Percentiles rank a stretch among this genome's conserved stretches.
Conservation (phyloP, 2,329 filamentous ascomycete genomes). For the Gyromitra esculenta region DNA sequence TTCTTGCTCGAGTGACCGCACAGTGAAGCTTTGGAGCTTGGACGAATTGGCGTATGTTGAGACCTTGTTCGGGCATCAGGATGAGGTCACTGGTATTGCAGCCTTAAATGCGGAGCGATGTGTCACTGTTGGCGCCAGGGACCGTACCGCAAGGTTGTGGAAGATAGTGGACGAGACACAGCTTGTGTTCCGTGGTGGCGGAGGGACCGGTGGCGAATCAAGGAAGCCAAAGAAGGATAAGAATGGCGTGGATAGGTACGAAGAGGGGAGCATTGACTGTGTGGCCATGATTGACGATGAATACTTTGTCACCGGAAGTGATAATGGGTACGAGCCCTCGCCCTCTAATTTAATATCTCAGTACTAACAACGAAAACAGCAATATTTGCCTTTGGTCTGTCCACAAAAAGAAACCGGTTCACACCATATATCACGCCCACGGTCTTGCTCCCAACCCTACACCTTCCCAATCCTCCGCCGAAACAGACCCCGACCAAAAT, state of each 20-base stretch:
- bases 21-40: conserved; percentile 93
- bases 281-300: conserved; percentile 88
- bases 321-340: conserved; percentile 73
- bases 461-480: conserved; percentile 77
- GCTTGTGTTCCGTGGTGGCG: conserved; percentile 90
- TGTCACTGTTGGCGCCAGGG: conserved; percentile 86
- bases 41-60: conserved; percentile 94
- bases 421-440: conserved; percentile 81
- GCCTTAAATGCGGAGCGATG: conserved; percentile 87
- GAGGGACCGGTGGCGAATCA: conserved; percentile 60
- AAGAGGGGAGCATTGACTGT: conserved; percentile 88
- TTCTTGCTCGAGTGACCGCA: conserved; percentile 87
- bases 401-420: conserved; percentile 93
- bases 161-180: conserved; percentile 96
- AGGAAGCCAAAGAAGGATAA: conserved; percentile 60
- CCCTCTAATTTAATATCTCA: not conserved
- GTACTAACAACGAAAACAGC: conserved; percentile 39
- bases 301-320: conserved; percentile 90
- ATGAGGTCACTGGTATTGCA: conserved; percentile 84
- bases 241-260: conserved; percentile 63
- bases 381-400: conserved; percentile 82
- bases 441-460: conserved; percentile 79
- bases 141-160: conserved; percentile 92
- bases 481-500: conserved; percentile 70
- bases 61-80: conserved; percentile 95